phyloP scores from a whole-genome alignment of 129 eudicot species.

The Lactuca saligna region DNA sequence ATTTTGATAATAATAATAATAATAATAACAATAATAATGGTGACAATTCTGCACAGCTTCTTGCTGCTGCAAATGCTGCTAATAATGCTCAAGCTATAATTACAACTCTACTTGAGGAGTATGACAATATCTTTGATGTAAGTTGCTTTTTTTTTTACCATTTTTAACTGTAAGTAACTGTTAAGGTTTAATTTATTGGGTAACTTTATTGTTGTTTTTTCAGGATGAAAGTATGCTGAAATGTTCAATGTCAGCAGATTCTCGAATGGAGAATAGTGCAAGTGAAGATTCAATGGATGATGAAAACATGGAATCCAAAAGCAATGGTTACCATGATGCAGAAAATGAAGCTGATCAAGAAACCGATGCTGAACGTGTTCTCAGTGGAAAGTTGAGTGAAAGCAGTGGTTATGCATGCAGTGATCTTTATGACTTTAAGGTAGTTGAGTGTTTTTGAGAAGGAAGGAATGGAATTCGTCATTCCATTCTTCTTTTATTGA shows the following conservation, averaged over 20 bases:
- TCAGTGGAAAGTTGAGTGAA: slow-evolving; percentile 85
- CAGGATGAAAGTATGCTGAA: slow-evolving; percentile 77
- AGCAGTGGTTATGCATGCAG: slow-evolving; percentile 81
- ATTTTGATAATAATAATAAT: slow-evolving; percentile 47
- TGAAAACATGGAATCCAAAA: slow-evolving; percentile 52
- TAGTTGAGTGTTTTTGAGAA: slow-evolving; percentile 20
- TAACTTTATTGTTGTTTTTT: slow-evolving; percentile 7
- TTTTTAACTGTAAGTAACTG: background rate
- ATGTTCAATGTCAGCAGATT: slow-evolving; percentile 81
- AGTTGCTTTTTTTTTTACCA: slow-evolving; percentile 27
- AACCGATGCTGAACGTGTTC: slow-evolving; percentile 64
- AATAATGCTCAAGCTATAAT: slow-evolving; percentile 90
- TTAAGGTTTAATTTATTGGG: slow-evolving; percentile 4
- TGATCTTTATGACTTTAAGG: slow-evolving; percentile 93
- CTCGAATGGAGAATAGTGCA: slow-evolving; percentile 66
- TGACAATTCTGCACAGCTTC: slow-evolving; percentile 85
- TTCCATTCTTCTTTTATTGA: no score
- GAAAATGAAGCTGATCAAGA: slow-evolving; percentile 78
- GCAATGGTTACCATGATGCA: slow-evolving; percentile 78
- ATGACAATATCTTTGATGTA: slow-evolving; percentile 78
- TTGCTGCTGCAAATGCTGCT: slow-evolving; percentile 98
- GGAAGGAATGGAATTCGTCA: background rate
- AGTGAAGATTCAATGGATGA: slow-evolving; percentile 79
- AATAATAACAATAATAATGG: slow-evolving; percentile 62
- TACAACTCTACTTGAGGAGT: slow-evolving; percentile 79